phyloP scores from a whole-genome alignment of 2,329 filamentous ascomycete species.

The Claviceps quebecensis region DNA sequence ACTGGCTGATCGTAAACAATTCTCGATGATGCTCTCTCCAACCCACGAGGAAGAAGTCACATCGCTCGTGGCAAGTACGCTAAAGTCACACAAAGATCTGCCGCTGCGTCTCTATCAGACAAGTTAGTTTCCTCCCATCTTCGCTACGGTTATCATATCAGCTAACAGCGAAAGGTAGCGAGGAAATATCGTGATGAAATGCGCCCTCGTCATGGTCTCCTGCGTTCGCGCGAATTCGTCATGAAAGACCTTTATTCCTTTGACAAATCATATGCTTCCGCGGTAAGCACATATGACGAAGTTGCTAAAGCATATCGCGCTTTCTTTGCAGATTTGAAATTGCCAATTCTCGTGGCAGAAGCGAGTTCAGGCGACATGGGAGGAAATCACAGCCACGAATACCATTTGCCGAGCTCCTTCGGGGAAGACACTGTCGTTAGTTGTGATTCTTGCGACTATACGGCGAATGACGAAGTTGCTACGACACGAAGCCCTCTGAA shows the following conservation, averaged over 20 bases:
- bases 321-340: slow-evolving; percentile 68
- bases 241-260: slow-evolving; percentile 99
- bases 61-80: slow-evolving; percentile 53
- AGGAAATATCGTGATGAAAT: slow-evolving; percentile 92
- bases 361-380: slow-evolving; percentile 97
- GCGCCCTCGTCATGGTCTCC: slow-evolving; percentile 72
- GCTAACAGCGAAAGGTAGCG: slow-evolving; percentile 29
- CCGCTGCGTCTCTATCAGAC: slow-evolving; percentile 86
- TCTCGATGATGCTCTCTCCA: slow-evolving; percentile 65
- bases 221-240: slow-evolving; percentile 79
- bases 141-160: background rate
- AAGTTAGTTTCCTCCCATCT: slow-evolving; percentile 34
- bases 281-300: slow-evolving; percentile 63
- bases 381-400: slow-evolving; percentile 85
- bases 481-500: slow-evolving; percentile 13
- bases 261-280: slow-evolving; percentile 52
- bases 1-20: slow-evolving; percentile 64
- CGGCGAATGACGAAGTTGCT: slow-evolving; percentile 81
- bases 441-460: slow-evolving; percentile 60
- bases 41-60: slow-evolving; percentile 98
- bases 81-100: slow-evolving; percentile 74
- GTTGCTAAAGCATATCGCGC: slow-evolving; percentile 61
- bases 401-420: slow-evolving; percentile 64
- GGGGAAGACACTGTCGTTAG: slow-evolving; percentile 78
- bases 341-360: slow-evolving; percentile 73